A percentile compares a stretch with the other conserved stretches of the same genome.
Evolutionary conservation across 345 rosid species (phyloP).

Genomic region (Citrus medica): DNA sequence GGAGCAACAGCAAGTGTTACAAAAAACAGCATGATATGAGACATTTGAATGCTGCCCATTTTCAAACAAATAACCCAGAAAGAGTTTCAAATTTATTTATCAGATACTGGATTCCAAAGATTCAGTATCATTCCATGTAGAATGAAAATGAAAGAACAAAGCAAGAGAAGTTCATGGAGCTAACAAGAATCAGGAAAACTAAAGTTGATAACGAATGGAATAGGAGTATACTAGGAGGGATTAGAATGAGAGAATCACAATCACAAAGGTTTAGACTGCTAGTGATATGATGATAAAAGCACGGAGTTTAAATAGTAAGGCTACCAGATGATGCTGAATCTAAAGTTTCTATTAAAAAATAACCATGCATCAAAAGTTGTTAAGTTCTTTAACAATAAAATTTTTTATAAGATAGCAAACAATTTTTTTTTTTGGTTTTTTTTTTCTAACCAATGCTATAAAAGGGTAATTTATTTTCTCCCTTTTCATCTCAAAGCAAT

Average conservation of each 20-base stretch:
- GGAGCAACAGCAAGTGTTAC: slow-evolving; percentile 15
- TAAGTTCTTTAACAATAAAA: slow-evolving; percentile 6
- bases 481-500: slow-evolving; percentile 20
- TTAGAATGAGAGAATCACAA: slow-evolving; percentile 15
- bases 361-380: slow-evolving; percentile 11
- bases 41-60: slow-evolving; percentile 30
- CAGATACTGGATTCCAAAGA: slow-evolving; percentile 14
- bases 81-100: slow-evolving; percentile 2
- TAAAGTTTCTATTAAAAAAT: slow-evolving; percentile 15
- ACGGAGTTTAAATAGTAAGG: slow-evolving; percentile 29
- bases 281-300: slow-evolving; percentile 12
- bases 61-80: slow-evolving; percentile 14
- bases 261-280: slow-evolving; percentile 2
- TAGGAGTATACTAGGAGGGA: slow-evolving; percentile 2
- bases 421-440: background rate
- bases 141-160: slow-evolving; percentile 16
- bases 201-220: slow-evolving; percentile 9
- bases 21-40: slow-evolving; percentile 28
- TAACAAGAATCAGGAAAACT: slow-evolving; percentile 1
- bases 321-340: slow-evolving; percentile 12
- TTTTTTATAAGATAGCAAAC: slow-evolving; percentile 1
- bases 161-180: slow-evolving; percentile 11
- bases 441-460: too few relatives aligned
- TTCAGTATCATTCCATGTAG: slow-evolving; percentile 19
- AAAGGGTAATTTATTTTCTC: background rate